Evolutionary conservation across 1,284 basidiomycete genomes (phyloP), one percentile per base, ranked within the genome.

Genomic region (Melampsora occidentalis): DNA sequence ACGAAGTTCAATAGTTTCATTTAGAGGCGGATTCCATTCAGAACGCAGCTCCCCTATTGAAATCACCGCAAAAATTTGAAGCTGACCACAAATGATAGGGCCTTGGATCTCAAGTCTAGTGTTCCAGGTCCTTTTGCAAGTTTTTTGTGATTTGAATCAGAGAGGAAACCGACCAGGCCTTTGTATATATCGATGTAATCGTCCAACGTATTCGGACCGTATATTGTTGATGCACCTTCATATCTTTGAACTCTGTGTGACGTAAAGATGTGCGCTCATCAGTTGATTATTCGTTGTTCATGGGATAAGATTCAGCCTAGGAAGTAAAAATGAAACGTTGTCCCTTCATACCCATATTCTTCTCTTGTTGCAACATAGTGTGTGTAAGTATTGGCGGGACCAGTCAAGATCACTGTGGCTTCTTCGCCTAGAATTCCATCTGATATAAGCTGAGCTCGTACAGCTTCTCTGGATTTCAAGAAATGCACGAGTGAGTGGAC

Each of bases 141-240:
- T 4, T 84, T 82, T 0, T 85, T 86, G 3, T 84, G 84, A 3
- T 85, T 84, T 62, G 83, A 83, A 67, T 88, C 87, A 0, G 86
- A 86, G 28, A 91, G 85, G 84, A 86, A 90, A 6, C 87, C 85
- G 9, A 91, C 86, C 33, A 91, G 85, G 78, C 86, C 87, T 63
- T 86, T 85, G 82, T 91, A 93, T 80, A 89, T 90, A 83, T 92
- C 86, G 78, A 91, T 90, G 81, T 92, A 93, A 2, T 91, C 89
- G 70, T 91, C 90, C 16, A 92, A 85, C 2, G 91, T 92, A 90
- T 91, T 87, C 77, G 86, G 88, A 39, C 91, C 91, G 81, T 88
- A 93, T 57, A 93, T 86, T 10, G 91, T 93, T 57, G 90, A 91
- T 0, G 90, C 90, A 48, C 91, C 91, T 83, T 93, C 91, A 79